phyloP scores from a whole-genome alignment of 163 green algal species.

The Smithsoniella earleae region DNA sequence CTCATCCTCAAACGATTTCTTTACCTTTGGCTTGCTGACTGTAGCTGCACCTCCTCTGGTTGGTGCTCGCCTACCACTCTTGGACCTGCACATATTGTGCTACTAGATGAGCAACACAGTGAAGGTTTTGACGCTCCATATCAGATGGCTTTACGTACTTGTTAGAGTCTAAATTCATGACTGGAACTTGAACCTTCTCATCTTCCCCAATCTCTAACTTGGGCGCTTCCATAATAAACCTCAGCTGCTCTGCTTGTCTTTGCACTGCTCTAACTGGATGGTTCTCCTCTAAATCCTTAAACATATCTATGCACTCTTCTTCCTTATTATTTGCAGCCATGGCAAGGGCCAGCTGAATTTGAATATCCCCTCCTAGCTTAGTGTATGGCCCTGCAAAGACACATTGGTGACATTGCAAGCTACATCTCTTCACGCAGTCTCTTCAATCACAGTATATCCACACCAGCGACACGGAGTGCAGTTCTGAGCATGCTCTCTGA shows the following conservation, averaged over 20 bases:
- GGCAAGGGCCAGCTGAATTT: slow-evolving; percentile 80
- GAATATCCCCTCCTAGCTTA: slow-evolving; percentile 64
- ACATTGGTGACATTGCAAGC: no score
- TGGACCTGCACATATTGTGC: background rate
- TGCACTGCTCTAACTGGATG: slow-evolving; percentile 57
- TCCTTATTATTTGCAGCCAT: slow-evolving; percentile 42
- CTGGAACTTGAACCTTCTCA: slow-evolving; percentile 66
- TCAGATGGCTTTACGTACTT: no score
- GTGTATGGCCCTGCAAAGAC: slow-evolving; percentile 39
- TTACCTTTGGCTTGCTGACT: background rate
- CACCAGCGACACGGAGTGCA: slow-evolving; percentile 30
- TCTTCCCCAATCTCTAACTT: slow-evolving; percentile 64
- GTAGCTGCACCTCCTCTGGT: background rate
- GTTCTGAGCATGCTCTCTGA: slow-evolving; percentile 28
- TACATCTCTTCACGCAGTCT: no score
- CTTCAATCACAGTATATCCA: no score
- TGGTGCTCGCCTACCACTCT: background rate
- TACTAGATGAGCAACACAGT: background rate
- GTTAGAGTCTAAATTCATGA: slow-evolving; percentile 45
- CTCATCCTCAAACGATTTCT: slow-evolving; percentile 25
- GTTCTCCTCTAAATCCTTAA: slow-evolving; percentile 60
- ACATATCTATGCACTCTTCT: slow-evolving; percentile 64
- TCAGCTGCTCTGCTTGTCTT: slow-evolving; percentile 60
- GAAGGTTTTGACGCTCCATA: background rate
- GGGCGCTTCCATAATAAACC: slow-evolving; percentile 82